phyloP scores from a whole-genome alignment of 352 stramenopile species.

The Phytophthora hibernalis region DNA sequence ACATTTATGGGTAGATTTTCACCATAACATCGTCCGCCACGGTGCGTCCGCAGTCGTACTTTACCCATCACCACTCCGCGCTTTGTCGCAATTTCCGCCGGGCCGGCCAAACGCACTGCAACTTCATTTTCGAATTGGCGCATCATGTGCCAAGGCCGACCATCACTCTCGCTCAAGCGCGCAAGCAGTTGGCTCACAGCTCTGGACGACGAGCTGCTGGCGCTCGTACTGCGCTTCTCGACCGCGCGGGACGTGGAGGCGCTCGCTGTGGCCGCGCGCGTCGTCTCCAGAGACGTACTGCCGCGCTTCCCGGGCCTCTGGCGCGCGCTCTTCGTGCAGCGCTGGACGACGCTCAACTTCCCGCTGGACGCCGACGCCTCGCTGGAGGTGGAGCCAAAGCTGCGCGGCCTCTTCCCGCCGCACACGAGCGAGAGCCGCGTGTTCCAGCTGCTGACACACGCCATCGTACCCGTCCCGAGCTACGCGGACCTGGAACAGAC shows the following conservation, averaged over 20 bases:
- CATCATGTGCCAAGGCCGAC: slow-evolving; percentile 28
- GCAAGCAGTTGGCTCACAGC: slow-evolving; percentile 26
- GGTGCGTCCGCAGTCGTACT: not conserved
- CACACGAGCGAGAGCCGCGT: slow-evolving; percentile 63
- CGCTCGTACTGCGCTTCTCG: slow-evolving; percentile 47
- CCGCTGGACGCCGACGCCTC: slow-evolving; percentile 30
- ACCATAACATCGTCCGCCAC: too few relatives aligned
- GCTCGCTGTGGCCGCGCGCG: slow-evolving; percentile 46
- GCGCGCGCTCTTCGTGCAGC: slow-evolving; percentile 62
- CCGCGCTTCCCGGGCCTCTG: slow-evolving; percentile 62
- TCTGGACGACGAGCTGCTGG: slow-evolving; percentile 64
- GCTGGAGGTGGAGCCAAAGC: slow-evolving; percentile 40
- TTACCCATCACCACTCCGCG: slow-evolving; percentile 21
- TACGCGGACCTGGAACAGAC: slow-evolving; percentile 73
- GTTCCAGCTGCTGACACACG: slow-evolving; percentile 75
- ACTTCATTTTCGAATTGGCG: slow-evolving; percentile 31
- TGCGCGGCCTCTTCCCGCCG: slow-evolving; percentile 48
- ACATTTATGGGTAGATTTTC: too few relatives aligned
- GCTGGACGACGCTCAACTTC: slow-evolving; percentile 76
- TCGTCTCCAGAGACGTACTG: slow-evolving; percentile 50
- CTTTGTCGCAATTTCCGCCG: slow-evolving; percentile 29
- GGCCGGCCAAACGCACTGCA: slow-evolving; percentile 7
- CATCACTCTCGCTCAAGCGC: slow-evolving; percentile 20
- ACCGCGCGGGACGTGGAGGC: slow-evolving; percentile 62
- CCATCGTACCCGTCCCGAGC: slow-evolving; percentile 64